phyloP scores from a whole-genome alignment of 2,329 filamentous ascomycete genomes.

The Fusarium haematococcum region DNA sequence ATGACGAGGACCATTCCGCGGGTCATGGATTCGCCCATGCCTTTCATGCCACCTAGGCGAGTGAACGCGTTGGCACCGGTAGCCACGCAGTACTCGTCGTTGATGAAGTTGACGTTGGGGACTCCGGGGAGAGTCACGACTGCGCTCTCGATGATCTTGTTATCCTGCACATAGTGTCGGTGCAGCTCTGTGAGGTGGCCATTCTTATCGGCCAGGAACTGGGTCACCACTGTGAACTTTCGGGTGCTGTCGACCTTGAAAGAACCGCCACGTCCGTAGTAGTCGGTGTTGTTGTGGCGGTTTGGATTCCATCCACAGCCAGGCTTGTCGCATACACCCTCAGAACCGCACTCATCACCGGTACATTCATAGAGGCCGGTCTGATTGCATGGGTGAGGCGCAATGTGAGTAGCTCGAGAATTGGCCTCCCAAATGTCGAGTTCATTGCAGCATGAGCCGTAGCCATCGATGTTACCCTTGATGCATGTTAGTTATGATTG shows the following conservation, averaged over 20 bases:
- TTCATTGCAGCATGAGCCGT: constrained; percentile 64
- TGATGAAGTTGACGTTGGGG: constrained; percentile 51
- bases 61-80: constrained; percentile 46
- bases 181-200: constrained; percentile 62
- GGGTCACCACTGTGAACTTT: constrained; percentile 61
- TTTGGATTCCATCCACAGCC: constrained; percentile 61
- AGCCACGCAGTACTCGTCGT: constrained; percentile 52
- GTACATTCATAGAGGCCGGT: constrained; percentile 58
- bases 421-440: constrained; percentile 69
- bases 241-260: constrained; percentile 52
- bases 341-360: constrained; percentile 53
- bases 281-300: constrained; percentile 43
- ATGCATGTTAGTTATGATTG: neutral
- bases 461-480: constrained; percentile 35
- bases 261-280: constrained; percentile 48
- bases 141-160: constrained; percentile 40
- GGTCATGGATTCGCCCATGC: constrained; percentile 58
- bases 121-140: constrained; percentile 37
- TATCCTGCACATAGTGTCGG: constrained; percentile 58
- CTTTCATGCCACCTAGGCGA: constrained; percentile 55
- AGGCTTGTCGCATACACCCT: constrained; percentile 57
- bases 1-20: constrained; percentile 65
- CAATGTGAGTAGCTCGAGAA: constrained; percentile 56
- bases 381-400: constrained; percentile 62
- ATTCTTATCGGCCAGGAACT: constrained; percentile 56